Base-by-base conservation (phyloP, 2,329 filamentous ascomycete genomes). In the Cercospora citrullina region DNA sequence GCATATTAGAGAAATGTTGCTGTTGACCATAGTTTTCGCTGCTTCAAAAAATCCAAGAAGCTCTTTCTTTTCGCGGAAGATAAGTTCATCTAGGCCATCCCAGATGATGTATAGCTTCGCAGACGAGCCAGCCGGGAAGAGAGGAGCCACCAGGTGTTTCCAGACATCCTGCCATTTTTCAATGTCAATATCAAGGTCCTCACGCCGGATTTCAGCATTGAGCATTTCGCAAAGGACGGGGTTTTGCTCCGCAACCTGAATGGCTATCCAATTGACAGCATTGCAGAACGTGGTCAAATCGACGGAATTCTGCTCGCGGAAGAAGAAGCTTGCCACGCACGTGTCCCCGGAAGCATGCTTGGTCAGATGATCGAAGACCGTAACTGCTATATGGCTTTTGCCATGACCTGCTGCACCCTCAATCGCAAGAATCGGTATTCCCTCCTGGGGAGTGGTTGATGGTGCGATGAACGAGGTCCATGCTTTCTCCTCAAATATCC, bases 21-120 rank as follows among this genome's bases (percentile, higher is more conserved):
- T 21, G 14, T 58, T 42, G 23, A 14, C 7, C 28, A 39, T 51
- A 14, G 48, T 31, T n/a, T 28, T 57, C 26, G 51, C 23, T 23
- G 39, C 31, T 14, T 36, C 12, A 1, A 64, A 28, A n/a, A 64
- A 64, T 31, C 9, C 31, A n/a, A 58, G 18, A 16, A 64, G 62
- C 51, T 64, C 33, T 7, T 58, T 6, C 62, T 58, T 64, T 33
- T 64, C 30, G 12, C 31, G 33, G 14, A 58, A 64, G 1, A 16
- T 18, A 26, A 64, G 62, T 51, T 64, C 62, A 26, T 64, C 51
- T 10, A 64, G 51, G 10, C 62, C 62, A 31, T 64, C 62, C 62
- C 62, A 64, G 18, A 64, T 30, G 33, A 64, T 64, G 21, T 59
- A 45, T 23, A 64, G 51, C 62, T 42, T 57, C 12, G 18, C 62